Base-by-base conservation (phyloP, 139 green algal species). In the Volvox africanus region DNA sequence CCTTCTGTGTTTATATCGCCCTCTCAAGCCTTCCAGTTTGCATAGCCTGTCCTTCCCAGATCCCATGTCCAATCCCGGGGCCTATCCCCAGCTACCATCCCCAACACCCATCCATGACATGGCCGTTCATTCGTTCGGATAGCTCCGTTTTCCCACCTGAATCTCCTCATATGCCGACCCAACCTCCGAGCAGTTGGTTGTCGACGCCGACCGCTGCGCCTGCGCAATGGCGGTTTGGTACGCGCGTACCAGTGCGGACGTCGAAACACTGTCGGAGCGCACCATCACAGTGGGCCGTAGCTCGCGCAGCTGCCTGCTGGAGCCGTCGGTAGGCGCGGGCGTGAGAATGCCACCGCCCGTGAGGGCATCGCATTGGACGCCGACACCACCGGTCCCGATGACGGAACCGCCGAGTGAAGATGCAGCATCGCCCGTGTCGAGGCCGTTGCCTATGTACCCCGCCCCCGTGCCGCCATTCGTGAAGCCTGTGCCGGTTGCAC, bases 181-280 rank as follows among this genome's bases (percentile, higher is more conserved):
- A 35, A 80, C 37, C 30, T 92, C 78, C 26, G 44, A 24, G 19
- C 50, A 87, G 1, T 3, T n/a, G 21, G 22, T 69, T 22, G 62
- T 61, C 33, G 67, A 61, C 16, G 85, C 62, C 2, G 85, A 30
- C 9, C 83, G 84, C 86, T 91, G 79, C 61, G 91, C 86, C 55
- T 93, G 91, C 80, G 87, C 75, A 33, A 93, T 93, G 37, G 86
- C 87, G 24, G 91, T 90, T 75, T 89, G 69, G 81, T 93, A 92
- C 21, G 80, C 80, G 19, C 87, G 80, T 28, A 93, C 83, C 80
- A 93, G 87, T 73, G 91, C 86, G 0, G 55, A 61, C 0, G 91
- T 93, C 17, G 91, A 93, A 19, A 90, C 91, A 1, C 35, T 69
- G 80, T 93, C 86, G 26, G 71, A 80, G 2, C 83, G 91, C 50